phyloP scores from a whole-genome alignment of 352 stramenopile species.

The Pythium oligandrum region DNA sequence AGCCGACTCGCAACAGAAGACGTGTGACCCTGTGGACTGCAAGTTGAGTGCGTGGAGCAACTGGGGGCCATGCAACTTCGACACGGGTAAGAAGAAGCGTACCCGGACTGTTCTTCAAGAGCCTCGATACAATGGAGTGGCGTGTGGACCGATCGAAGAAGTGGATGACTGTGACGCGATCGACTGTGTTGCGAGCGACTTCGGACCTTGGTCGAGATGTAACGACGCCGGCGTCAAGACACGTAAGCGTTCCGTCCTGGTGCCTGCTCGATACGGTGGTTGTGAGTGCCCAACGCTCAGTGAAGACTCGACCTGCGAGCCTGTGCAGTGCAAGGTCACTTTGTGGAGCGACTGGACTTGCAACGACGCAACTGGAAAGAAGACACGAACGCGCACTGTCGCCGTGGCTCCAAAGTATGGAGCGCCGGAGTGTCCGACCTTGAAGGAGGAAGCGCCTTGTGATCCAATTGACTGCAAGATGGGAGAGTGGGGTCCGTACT shows the following conservation, averaged over 20 bases:
- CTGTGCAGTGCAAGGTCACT: conserved; percentile 36
- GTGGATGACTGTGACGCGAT: conserved; percentile 34
- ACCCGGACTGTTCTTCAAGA: conserved; percentile 17
- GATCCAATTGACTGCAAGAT: conserved; percentile 38
- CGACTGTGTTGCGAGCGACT: conserved; percentile 33
- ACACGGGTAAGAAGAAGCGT: conserved; percentile 33
- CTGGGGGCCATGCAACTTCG: conserved; percentile 19
- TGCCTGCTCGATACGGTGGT: conserved; percentile 32
- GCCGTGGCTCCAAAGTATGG: conserved; percentile 28
- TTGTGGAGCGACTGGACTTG: conserved; percentile 47
- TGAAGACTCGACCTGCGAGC: conserved; percentile 30
- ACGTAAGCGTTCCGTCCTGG: conserved; percentile 25
- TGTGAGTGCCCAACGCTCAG: conserved; percentile 24
- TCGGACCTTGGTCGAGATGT: conserved; percentile 32
- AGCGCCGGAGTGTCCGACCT: conserved; percentile 21
- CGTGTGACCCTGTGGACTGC: conserved; percentile 17
- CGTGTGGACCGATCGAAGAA: conserved; percentile 25
- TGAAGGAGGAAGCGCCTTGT: conserved; percentile 24
- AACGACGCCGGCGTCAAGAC: conserved; percentile 23
- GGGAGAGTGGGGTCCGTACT: conserved; percentile 29
- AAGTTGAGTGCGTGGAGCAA: conserved; percentile 1
- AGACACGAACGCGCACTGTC: conserved; percentile 37
- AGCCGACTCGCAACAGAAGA: conserved; percentile 1
- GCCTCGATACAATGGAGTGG: conserved; percentile 31
- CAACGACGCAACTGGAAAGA: conserved; percentile 32